phyloP scores from a whole-genome alignment of 441 rosid genomes.

The Pelargonium australe region DNA sequence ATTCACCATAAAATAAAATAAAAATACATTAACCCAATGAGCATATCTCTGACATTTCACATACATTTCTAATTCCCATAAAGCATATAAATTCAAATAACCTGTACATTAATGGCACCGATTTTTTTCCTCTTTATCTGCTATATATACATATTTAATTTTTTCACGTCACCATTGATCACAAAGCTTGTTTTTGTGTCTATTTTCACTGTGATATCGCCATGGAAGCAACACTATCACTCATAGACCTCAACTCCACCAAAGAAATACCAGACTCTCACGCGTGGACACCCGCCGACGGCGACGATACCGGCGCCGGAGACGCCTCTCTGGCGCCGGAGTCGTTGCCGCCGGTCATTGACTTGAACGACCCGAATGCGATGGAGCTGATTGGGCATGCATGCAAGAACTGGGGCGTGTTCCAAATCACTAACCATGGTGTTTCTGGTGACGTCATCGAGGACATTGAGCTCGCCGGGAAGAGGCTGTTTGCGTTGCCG shows the following conservation, averaged over 20 bases:
- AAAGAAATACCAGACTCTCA: neutral
- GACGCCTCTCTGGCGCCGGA: neutral
- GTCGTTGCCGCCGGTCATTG: neutral
- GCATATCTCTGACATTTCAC: too few relatives aligned
- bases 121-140: too few relatives aligned
- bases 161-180: too few relatives aligned
- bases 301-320: neutral
- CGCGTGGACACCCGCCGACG: neutral
- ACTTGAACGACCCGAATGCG: neutral
- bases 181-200: too few relatives aligned
- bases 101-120: too few relatives aligned
- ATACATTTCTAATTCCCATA: too few relatives aligned
- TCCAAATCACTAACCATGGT: conserved; percentile 33
- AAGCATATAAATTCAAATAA: too few relatives aligned
- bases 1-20: too few relatives aligned
- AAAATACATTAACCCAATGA: too few relatives aligned
- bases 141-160: too few relatives aligned
- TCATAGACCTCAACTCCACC: neutral
- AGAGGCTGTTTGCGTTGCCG: neutral
- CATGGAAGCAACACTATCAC: neutral
- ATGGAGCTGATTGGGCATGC: conserved; percentile 14
- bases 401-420: conserved; percentile 36
- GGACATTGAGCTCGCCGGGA: conserved; percentile 17
- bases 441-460: conserved; percentile 23
- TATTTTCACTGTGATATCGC: neutral